Percentiles rank a stretch among this genome's conserved stretches.
These are phyloP conservation scores for Withania somnifera DNA, from an alignment of 305 asterid species.

Conservation along the genomic window DNA sequence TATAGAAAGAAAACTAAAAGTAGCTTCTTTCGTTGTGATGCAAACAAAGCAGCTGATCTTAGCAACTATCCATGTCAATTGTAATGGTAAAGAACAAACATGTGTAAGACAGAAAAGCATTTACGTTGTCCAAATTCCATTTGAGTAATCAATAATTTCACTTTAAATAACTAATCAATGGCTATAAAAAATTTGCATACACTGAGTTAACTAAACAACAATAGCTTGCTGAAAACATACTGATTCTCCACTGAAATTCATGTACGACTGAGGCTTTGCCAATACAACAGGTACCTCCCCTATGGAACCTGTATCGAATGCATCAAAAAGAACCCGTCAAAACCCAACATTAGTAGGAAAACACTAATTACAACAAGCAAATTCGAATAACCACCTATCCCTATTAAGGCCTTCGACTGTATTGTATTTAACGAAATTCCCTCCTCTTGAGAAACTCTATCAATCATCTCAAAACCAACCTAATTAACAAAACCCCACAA, in stretches of 20 bases:
- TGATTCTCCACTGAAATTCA: conserved; percentile 92
- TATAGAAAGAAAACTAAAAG: neutral
- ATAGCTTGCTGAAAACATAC: conserved; percentile 30
- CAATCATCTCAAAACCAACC: conserved; percentile 96
- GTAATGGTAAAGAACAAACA: neutral
- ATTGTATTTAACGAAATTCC: conserved; percentile 79
- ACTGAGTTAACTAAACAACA: neutral
- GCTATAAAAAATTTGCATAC: neutral
- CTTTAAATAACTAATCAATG: neutral
- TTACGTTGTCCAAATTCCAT: neutral
- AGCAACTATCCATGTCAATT: neutral
- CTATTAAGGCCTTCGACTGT: conserved; percentile 80
- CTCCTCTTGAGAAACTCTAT: conserved; percentile 58
- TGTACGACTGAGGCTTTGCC: conserved; percentile 89
- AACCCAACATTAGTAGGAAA: neutral
- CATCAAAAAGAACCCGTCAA: neutral
- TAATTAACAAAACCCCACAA: conserved; percentile 13
- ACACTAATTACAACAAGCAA: neutral
- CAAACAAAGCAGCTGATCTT: neutral
- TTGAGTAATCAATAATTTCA: neutral
- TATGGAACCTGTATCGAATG: conserved; percentile 58
- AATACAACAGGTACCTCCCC: conserved; percentile 75
- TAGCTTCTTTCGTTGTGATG: neutral
- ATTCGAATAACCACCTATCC: conserved; percentile 50
- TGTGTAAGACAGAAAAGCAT: neutral